A percentile compares a stretch with the other conserved stretches of the same genome.
phyloP scores from a whole-genome alignment of 2,329 filamentous ascomycete genomes.

The Aspergillus fructus region DNA sequence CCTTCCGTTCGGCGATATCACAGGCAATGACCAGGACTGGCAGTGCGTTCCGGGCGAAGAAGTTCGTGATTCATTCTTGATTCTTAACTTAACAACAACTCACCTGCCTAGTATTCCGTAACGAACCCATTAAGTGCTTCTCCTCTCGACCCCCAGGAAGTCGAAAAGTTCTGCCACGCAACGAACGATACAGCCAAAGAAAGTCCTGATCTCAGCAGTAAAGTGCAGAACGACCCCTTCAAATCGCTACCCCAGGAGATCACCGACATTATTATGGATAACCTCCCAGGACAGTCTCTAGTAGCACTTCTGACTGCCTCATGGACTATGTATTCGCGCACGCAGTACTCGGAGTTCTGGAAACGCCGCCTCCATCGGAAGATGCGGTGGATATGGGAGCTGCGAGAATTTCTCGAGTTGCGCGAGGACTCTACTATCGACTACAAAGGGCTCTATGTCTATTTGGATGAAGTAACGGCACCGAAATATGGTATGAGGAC shows the following conservation, averaged over 20 bases:
- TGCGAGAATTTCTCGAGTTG: background rate
- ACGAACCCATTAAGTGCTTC: background rate
- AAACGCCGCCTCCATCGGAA: background rate
- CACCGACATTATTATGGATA: background rate
- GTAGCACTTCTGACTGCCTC: background rate
- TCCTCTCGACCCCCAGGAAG: background rate
- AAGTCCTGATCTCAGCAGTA: background rate
- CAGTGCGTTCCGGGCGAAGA: background rate
- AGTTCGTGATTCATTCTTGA: background rate
- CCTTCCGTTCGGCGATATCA: background rate
- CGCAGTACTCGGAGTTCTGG: background rate
- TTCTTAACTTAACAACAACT: too few species aligned
- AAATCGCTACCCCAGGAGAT: background rate
- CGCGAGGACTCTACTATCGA: background rate
- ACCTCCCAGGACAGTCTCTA: background rate
- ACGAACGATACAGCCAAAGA: background rate
- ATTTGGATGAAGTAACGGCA: background rate
- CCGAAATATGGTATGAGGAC: background rate
- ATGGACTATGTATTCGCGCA: background rate
- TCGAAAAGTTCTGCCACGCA: background rate
- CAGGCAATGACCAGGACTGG: background rate
- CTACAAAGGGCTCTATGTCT: background rate
- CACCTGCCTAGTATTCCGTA: background rate
- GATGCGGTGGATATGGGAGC: slow-evolving; percentile 1
- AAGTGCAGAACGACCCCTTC: background rate